A percentile compares a stretch with the other conserved stretches of the same genome.
Evolutionary conservation across 1,284 basidiomycete species (phyloP).

Genomic region (Wallemia ichthyophaga): DNA sequence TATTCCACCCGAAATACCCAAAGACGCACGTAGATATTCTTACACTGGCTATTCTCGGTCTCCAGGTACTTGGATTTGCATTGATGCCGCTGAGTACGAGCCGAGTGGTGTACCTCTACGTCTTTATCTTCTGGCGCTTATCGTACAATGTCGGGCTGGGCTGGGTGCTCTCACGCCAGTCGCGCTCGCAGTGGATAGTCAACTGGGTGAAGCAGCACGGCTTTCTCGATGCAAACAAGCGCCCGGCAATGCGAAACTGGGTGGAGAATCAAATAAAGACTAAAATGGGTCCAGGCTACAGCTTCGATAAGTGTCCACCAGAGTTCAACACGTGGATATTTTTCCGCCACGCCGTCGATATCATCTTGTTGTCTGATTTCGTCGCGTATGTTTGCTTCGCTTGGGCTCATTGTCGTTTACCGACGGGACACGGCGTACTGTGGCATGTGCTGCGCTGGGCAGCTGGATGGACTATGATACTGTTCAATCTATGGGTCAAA

Average conservation of each 20-base stretch:
- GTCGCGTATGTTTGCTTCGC: conserved; percentile 85
- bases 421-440: conserved; percentile 35
- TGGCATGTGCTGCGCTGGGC: conserved; percentile 68
- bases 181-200: conserved; percentile 77
- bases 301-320: conserved; percentile 38
- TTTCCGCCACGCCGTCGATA: conserved; percentile 69
- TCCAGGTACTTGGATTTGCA: conserved; percentile 44
- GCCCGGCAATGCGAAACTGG: conserved; percentile 40
- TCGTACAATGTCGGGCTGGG: conserved; percentile 82
- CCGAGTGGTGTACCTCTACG: conserved; percentile 40
- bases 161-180: conserved; percentile 75
- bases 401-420: conserved; percentile 60
- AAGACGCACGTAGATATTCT: conserved; percentile 77
- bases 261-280: conserved; percentile 55
- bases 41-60: conserved; percentile 43
- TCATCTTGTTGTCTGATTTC: conserved; percentile 90
- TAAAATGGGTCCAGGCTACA: conserved; percentile 84
- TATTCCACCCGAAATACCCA: conserved; percentile 60
- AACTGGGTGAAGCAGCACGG: conserved; percentile 42
- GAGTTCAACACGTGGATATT: conserved; percentile 79
- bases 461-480: conserved; percentile 51
- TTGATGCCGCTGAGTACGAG: conserved; percentile 25
- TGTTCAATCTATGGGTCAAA: conserved; percentile 96
- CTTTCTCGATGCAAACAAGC: conserved; percentile 50
- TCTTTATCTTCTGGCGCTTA: conserved; percentile 75